Evolutionary conservation across 352 stramenopile genomes (phyloP), one percentile per base, ranked within the genome.

Genomic region (Globisporangium cylindrosporum): DNA sequence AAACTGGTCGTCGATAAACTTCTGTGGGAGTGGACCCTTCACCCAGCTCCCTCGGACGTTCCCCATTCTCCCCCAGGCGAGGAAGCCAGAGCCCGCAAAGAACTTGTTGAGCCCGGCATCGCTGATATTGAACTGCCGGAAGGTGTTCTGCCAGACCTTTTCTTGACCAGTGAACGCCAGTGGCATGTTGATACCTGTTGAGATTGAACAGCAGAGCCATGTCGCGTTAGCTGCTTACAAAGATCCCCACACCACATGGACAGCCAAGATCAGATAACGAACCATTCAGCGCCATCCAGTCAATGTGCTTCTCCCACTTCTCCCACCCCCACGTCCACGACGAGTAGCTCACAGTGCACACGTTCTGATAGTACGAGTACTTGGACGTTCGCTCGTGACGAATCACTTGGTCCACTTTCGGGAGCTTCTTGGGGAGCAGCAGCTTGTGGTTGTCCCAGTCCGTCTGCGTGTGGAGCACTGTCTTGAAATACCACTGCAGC

Each of bases 231-330:
- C 10, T 24, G n/a, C 10, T 25, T 18, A 56, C 49, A 24, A 56
- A 56, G 9, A 29, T 29, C 4, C 12, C 8, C n/a, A 15, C n/a
- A 18, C 9, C n/a, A 29, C 49, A 29, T 18, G 4, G 12, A 10
- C 49, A 7, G 1, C n/a, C 29, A 15, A 18, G 7, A 24, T 6
- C 49, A 56, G 4, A 60, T 1, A 1, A 62, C 60, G n/a, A 48
- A 86, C 85, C 92, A 57, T 94, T 96, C n/a, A 98, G 72, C 18
- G 90, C 90, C 84, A 97, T 95, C 91, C 91, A 97, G 78, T 98
- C 92, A 65, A 98, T 91, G 73, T 97, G 90, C 3, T 77, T 74
- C 73, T 97, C 86, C 93, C 93, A 98, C 66, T 93, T 75, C n/a
- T 71, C 32, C 86, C 89, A 97, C 22, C 87, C 82, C 88, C 93